Conservation (phyloP, 371 early-diverging fungal genomes). For the Lichtheimia ornata region DNA sequence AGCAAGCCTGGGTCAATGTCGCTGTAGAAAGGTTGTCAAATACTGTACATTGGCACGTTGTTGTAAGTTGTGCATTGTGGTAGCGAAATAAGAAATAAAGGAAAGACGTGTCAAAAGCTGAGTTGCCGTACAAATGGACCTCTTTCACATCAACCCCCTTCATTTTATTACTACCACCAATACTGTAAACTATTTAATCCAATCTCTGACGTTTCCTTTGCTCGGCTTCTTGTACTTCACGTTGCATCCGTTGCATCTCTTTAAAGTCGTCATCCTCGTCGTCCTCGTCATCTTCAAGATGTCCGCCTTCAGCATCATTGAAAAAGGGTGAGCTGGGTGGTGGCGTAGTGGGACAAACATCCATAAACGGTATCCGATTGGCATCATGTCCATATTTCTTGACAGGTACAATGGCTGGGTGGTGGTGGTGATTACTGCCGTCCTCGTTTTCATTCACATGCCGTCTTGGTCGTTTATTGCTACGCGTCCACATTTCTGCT, state of each 20-base stretch:
- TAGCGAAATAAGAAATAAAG: neutral
- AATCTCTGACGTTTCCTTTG: neutral
- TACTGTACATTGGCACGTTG: constrained; percentile 59
- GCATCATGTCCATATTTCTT: neutral
- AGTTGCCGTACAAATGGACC: neutral
- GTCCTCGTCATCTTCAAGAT: neutral
- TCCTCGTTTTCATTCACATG: constrained; percentile 2
- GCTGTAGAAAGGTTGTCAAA: neutral
- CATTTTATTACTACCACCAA: too few species aligned
- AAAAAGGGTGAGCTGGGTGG: neutral
- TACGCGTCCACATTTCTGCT: neutral
- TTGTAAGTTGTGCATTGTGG: constrained; percentile 56
- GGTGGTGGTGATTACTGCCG: neutral
- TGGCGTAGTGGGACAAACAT: neutral
- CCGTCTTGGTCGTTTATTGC: neutral
- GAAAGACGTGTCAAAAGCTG: constrained; percentile 5
- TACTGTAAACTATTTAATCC: neutral
- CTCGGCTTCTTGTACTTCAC: neutral
- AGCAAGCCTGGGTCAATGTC: neutral
- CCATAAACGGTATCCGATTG: constrained; percentile 1
- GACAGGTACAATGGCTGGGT: neutral
- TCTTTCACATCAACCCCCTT: neutral
- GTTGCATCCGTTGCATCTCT: neutral
- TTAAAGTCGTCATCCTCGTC: neutral
- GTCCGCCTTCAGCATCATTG: neutral